These are phyloP conservation scores for Phenoliferia sp. DNA, from an alignment of 1,284 basidiomycete species.

Conservation along the genomic window DNA sequence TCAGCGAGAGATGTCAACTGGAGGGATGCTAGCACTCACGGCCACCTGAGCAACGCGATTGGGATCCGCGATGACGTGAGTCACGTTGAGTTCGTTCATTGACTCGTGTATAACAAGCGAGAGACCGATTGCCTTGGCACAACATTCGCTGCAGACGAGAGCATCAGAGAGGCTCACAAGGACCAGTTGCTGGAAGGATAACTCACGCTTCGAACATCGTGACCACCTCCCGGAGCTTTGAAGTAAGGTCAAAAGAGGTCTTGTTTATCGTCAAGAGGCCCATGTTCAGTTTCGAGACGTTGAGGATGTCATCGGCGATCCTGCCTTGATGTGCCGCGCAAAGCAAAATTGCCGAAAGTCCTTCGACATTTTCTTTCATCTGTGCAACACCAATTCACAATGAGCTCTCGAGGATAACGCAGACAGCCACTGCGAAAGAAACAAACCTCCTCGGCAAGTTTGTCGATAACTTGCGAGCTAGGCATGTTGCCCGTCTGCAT, in stretches of 20 bases:
- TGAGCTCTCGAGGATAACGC: neutral
- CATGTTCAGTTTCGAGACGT: conserved; percentile 34
- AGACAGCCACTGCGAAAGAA: no score
- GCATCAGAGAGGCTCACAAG: neutral
- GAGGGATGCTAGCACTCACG: neutral
- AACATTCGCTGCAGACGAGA: conserved; percentile 3
- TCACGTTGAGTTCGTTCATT: conserved; percentile 12
- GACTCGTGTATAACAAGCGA: conserved; percentile 16
- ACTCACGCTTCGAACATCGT: conserved; percentile 26
- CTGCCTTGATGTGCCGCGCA: conserved; percentile 21
- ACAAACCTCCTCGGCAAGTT: neutral
- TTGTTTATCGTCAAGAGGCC: conserved; percentile 22
- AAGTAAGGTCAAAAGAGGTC: conserved; percentile 21
- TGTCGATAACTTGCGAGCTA: neutral
- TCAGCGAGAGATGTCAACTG: neutral
- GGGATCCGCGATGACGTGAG: conserved; percentile 27
- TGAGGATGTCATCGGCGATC: conserved; percentile 26
- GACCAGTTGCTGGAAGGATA: neutral
- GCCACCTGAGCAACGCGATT: conserved; percentile 32
- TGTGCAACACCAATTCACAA: conserved; percentile 2
- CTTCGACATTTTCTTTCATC: conserved; percentile 36
- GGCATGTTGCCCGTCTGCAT: neutral
- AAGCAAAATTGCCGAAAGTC: conserved; percentile 35
- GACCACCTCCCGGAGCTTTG: conserved; percentile 25
- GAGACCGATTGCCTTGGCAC: conserved; percentile 30